phyloP scores from a whole-genome alignment of 176 grass and related monocot species.

The Triticum dicoccoides region DNA sequence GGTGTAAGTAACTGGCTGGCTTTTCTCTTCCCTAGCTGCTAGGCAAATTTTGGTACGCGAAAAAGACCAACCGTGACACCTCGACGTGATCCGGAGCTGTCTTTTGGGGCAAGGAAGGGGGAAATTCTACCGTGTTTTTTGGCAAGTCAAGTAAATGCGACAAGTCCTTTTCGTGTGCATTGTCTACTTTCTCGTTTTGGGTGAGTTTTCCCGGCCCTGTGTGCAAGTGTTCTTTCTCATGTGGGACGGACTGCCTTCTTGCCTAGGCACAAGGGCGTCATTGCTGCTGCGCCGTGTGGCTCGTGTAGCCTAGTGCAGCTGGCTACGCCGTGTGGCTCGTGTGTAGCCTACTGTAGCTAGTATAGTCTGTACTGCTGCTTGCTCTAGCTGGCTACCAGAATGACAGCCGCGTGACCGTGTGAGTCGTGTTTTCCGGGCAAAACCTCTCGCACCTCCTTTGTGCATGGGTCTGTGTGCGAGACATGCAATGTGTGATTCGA shows the following conservation, averaged over 20 bases:
- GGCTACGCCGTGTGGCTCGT: not conserved
- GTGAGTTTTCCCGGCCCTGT: not conserved
- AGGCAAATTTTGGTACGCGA: not conserved
- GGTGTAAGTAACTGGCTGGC: not conserved
- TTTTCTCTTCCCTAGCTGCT: not conserved
- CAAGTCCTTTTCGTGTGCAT: not conserved
- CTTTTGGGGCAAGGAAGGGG: not conserved
- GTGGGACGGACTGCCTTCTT: slow-evolving; percentile 4
- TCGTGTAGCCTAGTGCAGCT: not conserved
- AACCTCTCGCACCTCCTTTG: not conserved
- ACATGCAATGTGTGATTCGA: slow-evolving; percentile 4
- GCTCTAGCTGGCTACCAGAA: not conserved
- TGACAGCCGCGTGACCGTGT: slow-evolving; percentile 3
- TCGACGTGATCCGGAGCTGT: not conserved
- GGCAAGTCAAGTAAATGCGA: slow-evolving; percentile 4
- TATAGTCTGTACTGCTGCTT: no score
- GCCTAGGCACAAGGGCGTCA: not conserved
- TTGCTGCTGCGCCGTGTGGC: not conserved
- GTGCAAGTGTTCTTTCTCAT: not conserved
- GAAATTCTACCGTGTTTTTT: not conserved
- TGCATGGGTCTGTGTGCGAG: not conserved
- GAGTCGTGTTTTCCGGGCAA: not conserved
- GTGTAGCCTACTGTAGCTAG: no score
- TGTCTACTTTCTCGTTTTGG: not conserved
- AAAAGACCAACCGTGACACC: not conserved